Evolutionary conservation across 345 rosid species (phyloP).

Genomic region (Crucihimalaya himalaica): DNA sequence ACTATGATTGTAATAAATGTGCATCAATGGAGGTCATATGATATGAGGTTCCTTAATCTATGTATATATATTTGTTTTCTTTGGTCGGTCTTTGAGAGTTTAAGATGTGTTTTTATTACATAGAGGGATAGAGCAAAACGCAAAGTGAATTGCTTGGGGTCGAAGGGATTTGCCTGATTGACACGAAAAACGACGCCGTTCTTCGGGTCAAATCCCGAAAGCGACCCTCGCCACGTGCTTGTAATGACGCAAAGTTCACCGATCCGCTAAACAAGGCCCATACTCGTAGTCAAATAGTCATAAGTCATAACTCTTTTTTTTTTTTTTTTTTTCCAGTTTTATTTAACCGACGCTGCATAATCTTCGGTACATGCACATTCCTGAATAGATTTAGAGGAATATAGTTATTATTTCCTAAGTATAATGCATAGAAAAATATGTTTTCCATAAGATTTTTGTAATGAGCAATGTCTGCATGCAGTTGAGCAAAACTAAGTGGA

Average conservation of each 20-base stretch:
- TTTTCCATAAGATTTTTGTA: no score
- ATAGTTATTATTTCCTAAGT: no score
- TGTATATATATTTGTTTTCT: not conserved
- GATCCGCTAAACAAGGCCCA: slow-evolving; percentile 28
- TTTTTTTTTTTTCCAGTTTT: not conserved
- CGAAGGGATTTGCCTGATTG: slow-evolving; percentile 20
- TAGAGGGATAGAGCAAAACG: no score
- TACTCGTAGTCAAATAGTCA: not conserved
- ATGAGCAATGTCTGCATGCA: no score
- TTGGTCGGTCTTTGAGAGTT: slow-evolving; percentile 36
- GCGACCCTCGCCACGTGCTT: slow-evolving; percentile 30
- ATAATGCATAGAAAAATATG: no score
- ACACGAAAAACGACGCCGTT: slow-evolving; percentile 25
- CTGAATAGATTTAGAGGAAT: no score
- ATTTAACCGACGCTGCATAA: slow-evolving; percentile 22
- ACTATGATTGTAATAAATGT: slow-evolving; percentile 23
- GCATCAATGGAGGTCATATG: slow-evolving; percentile 15
- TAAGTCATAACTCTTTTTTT: not conserved
- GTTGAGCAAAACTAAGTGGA: no score
- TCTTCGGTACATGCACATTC: slow-evolving; percentile 32
- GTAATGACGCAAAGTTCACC: slow-evolving; percentile 7
- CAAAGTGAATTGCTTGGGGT: slow-evolving; percentile 31
- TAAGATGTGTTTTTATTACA: no score
- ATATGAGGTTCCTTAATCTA: not conserved
- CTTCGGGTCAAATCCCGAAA: slow-evolving; percentile 1